phyloP scores from a whole-genome alignment of 768 basidiomycete genomes.

The Suillus subalutaceus region DNA sequence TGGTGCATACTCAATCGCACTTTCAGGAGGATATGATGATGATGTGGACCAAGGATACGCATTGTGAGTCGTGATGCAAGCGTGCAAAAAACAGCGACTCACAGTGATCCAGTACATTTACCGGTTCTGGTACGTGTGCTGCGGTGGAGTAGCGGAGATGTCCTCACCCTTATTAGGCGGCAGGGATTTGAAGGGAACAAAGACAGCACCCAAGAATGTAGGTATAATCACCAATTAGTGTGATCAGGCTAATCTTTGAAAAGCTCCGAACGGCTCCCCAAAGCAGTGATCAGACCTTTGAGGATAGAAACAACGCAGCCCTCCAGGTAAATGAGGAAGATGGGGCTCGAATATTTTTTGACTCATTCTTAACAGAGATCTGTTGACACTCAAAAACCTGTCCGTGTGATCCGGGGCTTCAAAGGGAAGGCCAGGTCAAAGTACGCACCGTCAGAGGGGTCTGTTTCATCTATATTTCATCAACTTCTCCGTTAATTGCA shows the following conservation, averaged over 20 bases:
- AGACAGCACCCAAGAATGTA: constrained; percentile 82
- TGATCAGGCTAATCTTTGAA: neutral
- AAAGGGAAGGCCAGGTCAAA: constrained; percentile 59
- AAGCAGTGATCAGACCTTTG: constrained; percentile 81
- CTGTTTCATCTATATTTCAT: constrained; percentile 13
- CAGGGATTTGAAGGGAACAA: constrained; percentile 85
- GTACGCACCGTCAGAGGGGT: constrained; percentile 84
- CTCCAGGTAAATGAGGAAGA: constrained; percentile 48
- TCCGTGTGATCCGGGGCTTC: constrained; percentile 87
- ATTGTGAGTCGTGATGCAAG: constrained; percentile 57
- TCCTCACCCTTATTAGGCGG: constrained; percentile 54
- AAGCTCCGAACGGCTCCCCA: constrained; percentile 90
- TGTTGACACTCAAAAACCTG: constrained; percentile 77
- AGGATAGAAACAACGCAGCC: constrained; percentile 69
- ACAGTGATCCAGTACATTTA: constrained; percentile 62
- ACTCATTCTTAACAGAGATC: constrained; percentile 52
- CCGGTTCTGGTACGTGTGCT: constrained; percentile 60
- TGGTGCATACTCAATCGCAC: constrained; percentile 84
- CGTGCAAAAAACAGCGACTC: neutral
- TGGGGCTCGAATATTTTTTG: neutral
- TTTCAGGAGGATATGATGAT: constrained; percentile 89
- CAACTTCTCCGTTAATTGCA: neutral
- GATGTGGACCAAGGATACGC: constrained; percentile 82
- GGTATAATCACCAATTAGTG: constrained; percentile 19
- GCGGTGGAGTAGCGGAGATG: neutral